Evolutionary conservation across 106 monocot species (phyloP).

Genomic region (Cymbidium sinense): DNA sequence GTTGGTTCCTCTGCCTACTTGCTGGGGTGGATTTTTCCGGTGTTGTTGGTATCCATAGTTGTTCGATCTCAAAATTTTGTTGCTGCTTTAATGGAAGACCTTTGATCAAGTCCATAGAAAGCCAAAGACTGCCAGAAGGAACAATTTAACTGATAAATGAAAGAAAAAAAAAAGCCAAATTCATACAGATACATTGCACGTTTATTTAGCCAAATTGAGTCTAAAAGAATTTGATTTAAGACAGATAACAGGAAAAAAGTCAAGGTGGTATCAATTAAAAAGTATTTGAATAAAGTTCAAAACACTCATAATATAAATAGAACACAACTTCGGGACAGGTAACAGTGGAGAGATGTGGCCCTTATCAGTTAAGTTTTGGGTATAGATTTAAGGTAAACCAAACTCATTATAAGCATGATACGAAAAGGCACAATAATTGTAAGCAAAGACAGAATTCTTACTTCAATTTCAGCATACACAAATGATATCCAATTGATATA

Average conservation of each 20-base stretch:
- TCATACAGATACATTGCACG: neutral
- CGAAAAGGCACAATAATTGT: neutral
- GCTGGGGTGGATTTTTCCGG: constrained; percentile 9
- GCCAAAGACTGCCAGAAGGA: neutral
- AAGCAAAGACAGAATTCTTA: neutral
- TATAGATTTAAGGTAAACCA: neutral
- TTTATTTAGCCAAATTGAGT: neutral
- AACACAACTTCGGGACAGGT: too few relatives aligned
- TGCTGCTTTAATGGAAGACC: constrained; percentile 8
- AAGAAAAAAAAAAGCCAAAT: neutral
- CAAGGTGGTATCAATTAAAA: too few relatives aligned
- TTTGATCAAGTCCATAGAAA: neutral
- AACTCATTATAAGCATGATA: neutral
- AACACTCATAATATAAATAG: too few relatives aligned
- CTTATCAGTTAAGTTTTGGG: too few relatives aligned
- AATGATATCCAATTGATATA: too few relatives aligned
- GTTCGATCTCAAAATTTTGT: constrained; percentile 11
- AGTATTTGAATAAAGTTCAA: too few relatives aligned
- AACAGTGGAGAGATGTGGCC: too few relatives aligned
- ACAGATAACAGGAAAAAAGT: neutral
- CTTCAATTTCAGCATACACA: too few relatives aligned
- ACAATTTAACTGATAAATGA: neutral
- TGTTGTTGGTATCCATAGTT: constrained; percentile 8
- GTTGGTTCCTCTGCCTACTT: constrained; percentile 1
- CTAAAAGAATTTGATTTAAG: neutral